A percentile compares a stretch with the other conserved stretches of the same genome.
Evolutionary conservation across 208 protist species (phyloP).

Genomic region (Tritrichomonas musculus): DNA sequence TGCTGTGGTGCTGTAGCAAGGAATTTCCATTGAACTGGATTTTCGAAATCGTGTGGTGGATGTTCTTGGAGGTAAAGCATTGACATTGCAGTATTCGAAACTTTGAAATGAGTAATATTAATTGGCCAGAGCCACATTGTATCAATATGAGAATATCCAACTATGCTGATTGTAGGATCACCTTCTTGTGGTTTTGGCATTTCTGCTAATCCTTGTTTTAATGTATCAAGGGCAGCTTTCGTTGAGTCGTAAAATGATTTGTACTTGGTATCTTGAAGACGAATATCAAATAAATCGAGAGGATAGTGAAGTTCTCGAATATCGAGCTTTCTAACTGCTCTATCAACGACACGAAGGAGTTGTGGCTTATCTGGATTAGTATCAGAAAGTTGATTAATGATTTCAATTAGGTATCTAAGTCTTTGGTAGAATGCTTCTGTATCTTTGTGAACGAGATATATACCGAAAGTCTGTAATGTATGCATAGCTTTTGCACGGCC

Average conservation of each 20-base stretch:
- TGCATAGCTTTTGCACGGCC: not conserved
- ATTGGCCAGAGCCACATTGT: not conserved
- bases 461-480: not conserved
- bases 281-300: not conserved
- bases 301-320: not conserved
- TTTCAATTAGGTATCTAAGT: not conserved
- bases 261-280: not conserved
- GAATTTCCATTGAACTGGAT: not conserved
- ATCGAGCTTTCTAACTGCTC: not conserved
- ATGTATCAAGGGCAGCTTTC: not conserved
- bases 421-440: not conserved
- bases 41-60: not conserved
- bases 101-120: not conserved
- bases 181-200: not conserved
- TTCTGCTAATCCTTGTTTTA: not conserved
- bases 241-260: not conserved
- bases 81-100: not conserved
- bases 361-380: not conserved
- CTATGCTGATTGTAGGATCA: not conserved
- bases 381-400: not conserved
- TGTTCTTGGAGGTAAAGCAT: not conserved
- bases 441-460: not conserved
- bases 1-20: not conserved
- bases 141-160: constrained; percentile 6
- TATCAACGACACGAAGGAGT: not conserved